Conservation (phyloP, 73 alveolate species). For the Paramecium sexaurelia region DNA sequence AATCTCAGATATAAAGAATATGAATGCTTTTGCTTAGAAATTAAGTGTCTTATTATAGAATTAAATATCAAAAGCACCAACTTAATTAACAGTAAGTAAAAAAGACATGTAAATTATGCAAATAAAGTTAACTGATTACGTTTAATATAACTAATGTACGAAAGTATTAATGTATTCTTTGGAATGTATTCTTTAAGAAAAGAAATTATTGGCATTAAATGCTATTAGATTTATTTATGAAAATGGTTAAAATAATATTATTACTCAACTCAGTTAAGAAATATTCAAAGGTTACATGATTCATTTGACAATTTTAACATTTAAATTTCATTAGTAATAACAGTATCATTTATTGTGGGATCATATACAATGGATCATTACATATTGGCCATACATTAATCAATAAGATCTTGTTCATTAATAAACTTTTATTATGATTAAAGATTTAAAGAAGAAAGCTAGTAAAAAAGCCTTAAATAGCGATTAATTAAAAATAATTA, state of each 20-base stretch:
- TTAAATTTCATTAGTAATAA: not conserved
- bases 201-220: not conserved
- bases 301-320: not conserved
- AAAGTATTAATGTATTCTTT: not conserved
- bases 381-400: not conserved
- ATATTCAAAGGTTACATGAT: not conserved
- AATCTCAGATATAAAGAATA: not conserved
- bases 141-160: not conserved
- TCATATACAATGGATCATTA: not conserved
- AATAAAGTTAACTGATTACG: not conserved
- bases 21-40: constrained; percentile 16
- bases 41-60: not conserved
- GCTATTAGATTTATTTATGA: not conserved
- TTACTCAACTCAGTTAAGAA: not conserved
- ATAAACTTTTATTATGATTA: not conserved
- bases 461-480: constrained; percentile 27
- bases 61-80: not conserved
- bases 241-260: not conserved
- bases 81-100: not conserved
- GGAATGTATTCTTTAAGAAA: constrained; percentile 18
- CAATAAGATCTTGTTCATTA: not conserved
- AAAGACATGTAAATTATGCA: constrained; percentile 50
- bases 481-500: constrained; percentile 1
- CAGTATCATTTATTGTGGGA: constrained; percentile 13
- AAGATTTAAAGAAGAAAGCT: constrained; percentile 1